phyloP scores from a whole-genome alignment of 2,329 filamentous ascomycete genomes.

The Diatrype stigma region DNA sequence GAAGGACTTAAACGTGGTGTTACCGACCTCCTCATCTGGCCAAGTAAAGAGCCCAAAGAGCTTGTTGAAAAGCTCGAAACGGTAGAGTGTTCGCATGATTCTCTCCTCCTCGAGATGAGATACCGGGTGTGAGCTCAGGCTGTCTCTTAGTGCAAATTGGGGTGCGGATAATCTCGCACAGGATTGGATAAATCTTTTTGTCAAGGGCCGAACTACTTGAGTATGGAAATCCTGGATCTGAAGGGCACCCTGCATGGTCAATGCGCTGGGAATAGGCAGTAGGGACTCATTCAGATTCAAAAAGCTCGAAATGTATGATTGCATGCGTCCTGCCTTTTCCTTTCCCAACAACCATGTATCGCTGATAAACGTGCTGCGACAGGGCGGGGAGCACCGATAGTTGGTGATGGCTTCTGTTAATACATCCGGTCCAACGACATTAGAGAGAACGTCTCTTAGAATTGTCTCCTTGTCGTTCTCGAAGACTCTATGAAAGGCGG shows the following conservation, averaged over 20 bases:
- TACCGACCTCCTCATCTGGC: no score
- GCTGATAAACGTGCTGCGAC: no score
- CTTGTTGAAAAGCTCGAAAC: conserved; percentile 1
- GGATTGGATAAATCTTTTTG: neutral
- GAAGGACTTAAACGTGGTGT: no score
- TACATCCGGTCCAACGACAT: neutral
- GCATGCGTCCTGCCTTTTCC: neutral
- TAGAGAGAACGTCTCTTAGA: neutral
- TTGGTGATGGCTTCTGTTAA: neutral
- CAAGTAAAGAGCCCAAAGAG: neutral
- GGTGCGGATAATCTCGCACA: neutral
- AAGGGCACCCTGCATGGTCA: neutral
- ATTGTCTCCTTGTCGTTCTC: neutral
- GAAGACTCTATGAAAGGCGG: neutral
- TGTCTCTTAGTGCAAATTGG: neutral
- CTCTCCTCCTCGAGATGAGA: neutral
- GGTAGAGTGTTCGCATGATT: neutral
- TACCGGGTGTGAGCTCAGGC: neutral
- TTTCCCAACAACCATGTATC: no score
- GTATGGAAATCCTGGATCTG: neutral
- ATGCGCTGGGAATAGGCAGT: neutral
- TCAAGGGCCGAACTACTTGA: neutral
- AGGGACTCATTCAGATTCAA: neutral
- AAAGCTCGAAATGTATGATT: neutral
- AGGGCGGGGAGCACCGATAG: neutral